These are phyloP conservation scores for Fusarium sp. DNA, from an alignment of 2,329 filamentous ascomycete genomes.

Conservation along the genomic window DNA sequence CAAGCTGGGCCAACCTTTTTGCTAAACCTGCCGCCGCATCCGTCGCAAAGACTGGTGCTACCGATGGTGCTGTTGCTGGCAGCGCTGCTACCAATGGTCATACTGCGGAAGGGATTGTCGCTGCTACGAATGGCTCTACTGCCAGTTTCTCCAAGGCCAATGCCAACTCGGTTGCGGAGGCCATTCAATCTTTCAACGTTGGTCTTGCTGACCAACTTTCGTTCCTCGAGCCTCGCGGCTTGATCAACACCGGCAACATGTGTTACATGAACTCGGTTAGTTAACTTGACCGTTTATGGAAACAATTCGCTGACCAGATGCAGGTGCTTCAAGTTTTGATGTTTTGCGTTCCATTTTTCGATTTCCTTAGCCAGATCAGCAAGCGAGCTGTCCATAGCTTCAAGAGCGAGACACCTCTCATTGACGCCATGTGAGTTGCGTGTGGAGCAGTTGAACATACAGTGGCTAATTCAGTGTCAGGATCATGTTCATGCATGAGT, in stretches of 20 bases:
- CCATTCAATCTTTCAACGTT: constrained; percentile 79
- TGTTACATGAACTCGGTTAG: constrained; percentile 99
- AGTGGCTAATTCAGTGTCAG: constrained; percentile 55
- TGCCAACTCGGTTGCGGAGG: constrained; percentile 77
- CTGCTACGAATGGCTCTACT: constrained; percentile 38
- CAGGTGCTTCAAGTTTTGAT: constrained; percentile 95
- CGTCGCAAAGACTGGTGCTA: constrained; percentile 24
- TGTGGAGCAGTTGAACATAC: not conserved
- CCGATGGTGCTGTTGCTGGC: constrained; percentile 45
- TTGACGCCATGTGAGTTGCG: constrained; percentile 86
- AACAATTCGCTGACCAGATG: constrained; percentile 49
- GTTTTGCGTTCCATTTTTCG: constrained; percentile 94
- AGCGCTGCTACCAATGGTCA: constrained; percentile 41
- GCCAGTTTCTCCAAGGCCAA: constrained; percentile 59
- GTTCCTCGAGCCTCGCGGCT: constrained; percentile 90
- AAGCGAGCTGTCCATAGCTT: constrained; percentile 89
- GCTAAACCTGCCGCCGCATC: constrained; percentile 44
- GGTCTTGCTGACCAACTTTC: constrained; percentile 74
- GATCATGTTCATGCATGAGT: constrained; percentile 97
- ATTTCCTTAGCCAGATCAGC: constrained; percentile 89
- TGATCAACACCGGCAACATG: constrained; percentile 98
- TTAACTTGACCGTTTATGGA: constrained; percentile 15
- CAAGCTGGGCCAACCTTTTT: constrained; percentile 57
- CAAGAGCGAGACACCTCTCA: constrained; percentile 92
- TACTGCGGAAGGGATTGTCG: constrained; percentile 22